phyloP scores from a whole-genome alignment of 2,329 filamentous ascomycete species.

The Pseudocercospora eumusae region DNA sequence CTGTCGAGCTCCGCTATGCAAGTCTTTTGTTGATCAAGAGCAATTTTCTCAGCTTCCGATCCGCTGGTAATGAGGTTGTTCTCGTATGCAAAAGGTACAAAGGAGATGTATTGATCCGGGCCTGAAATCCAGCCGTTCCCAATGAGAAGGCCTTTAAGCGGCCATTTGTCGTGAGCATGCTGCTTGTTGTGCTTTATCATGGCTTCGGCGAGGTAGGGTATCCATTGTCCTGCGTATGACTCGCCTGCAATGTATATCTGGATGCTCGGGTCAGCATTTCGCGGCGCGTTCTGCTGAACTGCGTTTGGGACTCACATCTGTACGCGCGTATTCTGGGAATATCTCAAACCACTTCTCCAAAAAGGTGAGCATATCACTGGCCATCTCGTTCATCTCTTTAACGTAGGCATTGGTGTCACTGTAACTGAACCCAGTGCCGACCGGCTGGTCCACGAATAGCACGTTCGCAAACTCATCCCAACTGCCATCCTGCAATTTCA shows the following conservation, averaged over 20 bases:
- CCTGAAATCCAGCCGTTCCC: constrained; percentile 98
- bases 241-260: constrained; percentile 94
- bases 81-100: constrained; percentile 78
- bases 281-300: not conserved
- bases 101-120: constrained; percentile 83
- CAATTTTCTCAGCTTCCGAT: constrained; percentile 63
- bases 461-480: constrained; percentile 99
- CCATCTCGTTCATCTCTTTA: constrained; percentile 84
- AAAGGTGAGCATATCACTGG: constrained; percentile 81
- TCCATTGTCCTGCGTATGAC: constrained; percentile 95
- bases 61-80: constrained; percentile 70
- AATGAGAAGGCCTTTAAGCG: constrained; percentile 81
- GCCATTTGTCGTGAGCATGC: constrained; percentile 62
- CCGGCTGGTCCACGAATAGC: constrained; percentile 94
- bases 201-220: constrained; percentile 91
- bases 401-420: constrained; percentile 86
- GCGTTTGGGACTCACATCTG: constrained; percentile 72
- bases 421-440: constrained; percentile 95
- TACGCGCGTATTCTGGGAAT: constrained; percentile 87
- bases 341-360: constrained; percentile 87
- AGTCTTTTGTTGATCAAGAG: constrained; percentile 68
- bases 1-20: constrained; percentile 66
- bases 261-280: constrained; percentile 9
- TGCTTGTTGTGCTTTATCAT: constrained; percentile 82
- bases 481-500: constrained; percentile 85